These are phyloP conservation scores for Pterulicium gracile DNA, from an alignment of 1,284 basidiomycete genomes.

Conservation along the genomic window DNA sequence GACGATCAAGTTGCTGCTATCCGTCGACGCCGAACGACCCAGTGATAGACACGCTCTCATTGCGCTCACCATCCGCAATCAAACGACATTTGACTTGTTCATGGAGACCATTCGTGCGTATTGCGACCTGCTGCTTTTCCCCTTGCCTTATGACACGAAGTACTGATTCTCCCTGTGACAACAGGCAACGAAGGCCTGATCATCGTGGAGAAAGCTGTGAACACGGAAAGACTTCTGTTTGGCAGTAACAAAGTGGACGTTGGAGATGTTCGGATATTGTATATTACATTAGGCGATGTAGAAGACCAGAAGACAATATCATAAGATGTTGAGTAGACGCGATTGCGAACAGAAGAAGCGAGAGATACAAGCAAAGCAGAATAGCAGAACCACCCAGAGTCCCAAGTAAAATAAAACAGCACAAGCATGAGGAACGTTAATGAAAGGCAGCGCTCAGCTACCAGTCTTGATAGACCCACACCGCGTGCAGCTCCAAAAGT, in stretches of 20 bases:
- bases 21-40: constrained; percentile 8
- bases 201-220: no score
- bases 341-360: no score
- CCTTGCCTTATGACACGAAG: background rate
- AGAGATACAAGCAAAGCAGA: no score
- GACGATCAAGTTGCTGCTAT: constrained; percentile 40
- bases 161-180: constrained; percentile 4
- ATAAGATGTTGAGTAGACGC: no score
- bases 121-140: constrained; percentile 17
- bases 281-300: background rate
- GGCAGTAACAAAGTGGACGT: no score
- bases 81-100: constrained; percentile 30
- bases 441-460: constrained; percentile 17
- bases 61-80: constrained; percentile 45
- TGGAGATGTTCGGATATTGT: background rate
- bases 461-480: constrained; percentile 59
- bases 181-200: no score
- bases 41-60: constrained; percentile 32
- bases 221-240: no score
- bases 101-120: constrained; percentile 17
- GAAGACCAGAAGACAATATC: background rate
- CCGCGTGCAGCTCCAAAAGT: constrained; percentile 64
- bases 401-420: no score
- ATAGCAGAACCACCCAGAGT: no score
- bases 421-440: no score